Evolutionary conservation across 768 basidiomycete species (phyloP).

Genomic region (Russula olivacea): DNA sequence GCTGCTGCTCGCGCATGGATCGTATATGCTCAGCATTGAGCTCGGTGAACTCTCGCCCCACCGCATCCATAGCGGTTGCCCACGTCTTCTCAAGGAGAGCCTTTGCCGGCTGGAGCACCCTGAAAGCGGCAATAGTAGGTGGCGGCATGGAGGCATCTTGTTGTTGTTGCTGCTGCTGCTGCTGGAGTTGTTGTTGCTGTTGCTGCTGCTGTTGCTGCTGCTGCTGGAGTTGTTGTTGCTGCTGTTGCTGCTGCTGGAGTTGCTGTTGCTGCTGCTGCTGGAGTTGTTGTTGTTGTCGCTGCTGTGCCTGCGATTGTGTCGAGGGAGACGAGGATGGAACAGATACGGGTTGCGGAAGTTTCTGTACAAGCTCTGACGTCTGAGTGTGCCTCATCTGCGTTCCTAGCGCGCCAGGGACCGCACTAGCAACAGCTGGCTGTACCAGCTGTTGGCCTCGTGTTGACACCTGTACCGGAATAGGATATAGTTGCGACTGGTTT

Average conservation of each 20-base stretch:
- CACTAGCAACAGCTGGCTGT: background rate
- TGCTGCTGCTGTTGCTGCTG: background rate
- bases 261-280: background rate
- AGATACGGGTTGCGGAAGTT: background rate
- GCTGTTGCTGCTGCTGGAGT: background rate
- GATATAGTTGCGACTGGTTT: background rate
- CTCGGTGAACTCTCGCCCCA: constrained; percentile 10
- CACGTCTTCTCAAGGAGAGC: constrained; percentile 21
- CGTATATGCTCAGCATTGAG: constrained; percentile 1
- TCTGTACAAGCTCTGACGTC: background rate
- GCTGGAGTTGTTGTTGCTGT: background rate
- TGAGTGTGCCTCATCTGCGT: constrained; percentile 1
- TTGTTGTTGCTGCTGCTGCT: background rate
- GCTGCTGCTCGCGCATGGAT: background rate
- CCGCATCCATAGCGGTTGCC: constrained; percentile 10
- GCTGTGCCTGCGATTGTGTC: background rate
- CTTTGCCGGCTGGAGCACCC: constrained; percentile 20
- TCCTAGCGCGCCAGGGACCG: background rate
- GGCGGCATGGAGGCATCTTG: background rate
- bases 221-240: background rate
- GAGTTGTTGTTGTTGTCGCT: background rate
- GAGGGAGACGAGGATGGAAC: background rate
- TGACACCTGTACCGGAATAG: background rate
- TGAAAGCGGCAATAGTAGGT: constrained; percentile 11
- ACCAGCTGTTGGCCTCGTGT: background rate